Evolutionary conservation across 805 yeast species (phyloP), one percentile per base, ranked within the genome.

Genomic region (Hanseniaspora nectarophila): DNA sequence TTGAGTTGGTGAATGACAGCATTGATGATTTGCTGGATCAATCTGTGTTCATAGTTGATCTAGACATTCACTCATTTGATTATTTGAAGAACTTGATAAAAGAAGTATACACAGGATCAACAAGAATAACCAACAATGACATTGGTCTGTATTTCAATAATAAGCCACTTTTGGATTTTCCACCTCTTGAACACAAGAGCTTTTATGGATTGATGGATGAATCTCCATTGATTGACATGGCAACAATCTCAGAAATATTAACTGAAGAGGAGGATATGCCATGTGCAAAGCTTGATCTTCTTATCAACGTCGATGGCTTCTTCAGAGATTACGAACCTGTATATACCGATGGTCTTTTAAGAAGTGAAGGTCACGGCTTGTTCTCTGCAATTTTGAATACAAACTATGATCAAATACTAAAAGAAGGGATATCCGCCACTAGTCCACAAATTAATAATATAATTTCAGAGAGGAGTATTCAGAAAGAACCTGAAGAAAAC

Each of bases 261-360:
- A 20, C 35, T 8, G n/a, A 13, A 13, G n/a, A 1, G 1, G 26
- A 16, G 12, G 34, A 26, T 3, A 15, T 12, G 16, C 20, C 39
- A 5, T 58, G 59, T 24, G 45, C 64, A 1, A 63, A 64, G 46
- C 63, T 65, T 18, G 61, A 37, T 5, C 28, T 37, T 13, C 15
- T 60, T 20, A 58, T 63, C 28, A 59, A 56, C n/a, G 58, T 59
- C 23, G 60, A 58, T 18, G 50, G 51, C 2, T 51, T 51, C 29
- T 51, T 51, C n/a, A 45, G 54, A 34, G 56, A 56, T 16, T 42
- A 54, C 4, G 64, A 60, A n/a, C 51, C 51, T 29, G 28, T 46
- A 8, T 46, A 38, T 31, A 46, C 24, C 3, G 51, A 37, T 31
- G 51, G 51, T 4, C 24, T 46, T 13, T 16, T 46, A 24, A 20